Evolutionary conservation across 805 yeast genomes (phyloP).

Genomic region (Candida dajiaensis): DNA sequence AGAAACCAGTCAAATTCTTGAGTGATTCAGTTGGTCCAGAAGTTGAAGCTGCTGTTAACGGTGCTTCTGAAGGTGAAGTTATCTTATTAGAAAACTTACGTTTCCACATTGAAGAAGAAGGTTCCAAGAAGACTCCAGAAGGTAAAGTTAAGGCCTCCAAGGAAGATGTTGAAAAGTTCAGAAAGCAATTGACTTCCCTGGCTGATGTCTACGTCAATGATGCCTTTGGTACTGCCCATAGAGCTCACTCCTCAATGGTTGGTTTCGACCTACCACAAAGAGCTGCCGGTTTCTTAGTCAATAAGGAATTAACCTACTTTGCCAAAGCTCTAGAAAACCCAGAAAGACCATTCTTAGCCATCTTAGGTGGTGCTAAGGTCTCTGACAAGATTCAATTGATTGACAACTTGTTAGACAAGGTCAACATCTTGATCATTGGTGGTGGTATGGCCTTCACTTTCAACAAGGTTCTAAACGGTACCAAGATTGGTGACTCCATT

Average conservation of each 20-base stretch:
- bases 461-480: slow-evolving; percentile 84
- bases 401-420: slow-evolving; percentile 95
- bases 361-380: slow-evolving; percentile 99
- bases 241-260: slow-evolving; percentile 99
- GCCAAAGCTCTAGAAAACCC: slow-evolving; percentile 99
- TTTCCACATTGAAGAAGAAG: slow-evolving; percentile 98
- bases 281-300: slow-evolving; percentile 98
- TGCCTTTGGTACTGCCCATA: slow-evolving; percentile 99
- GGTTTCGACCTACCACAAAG: slow-evolving; percentile 93
- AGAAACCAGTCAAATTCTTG: slow-evolving; percentile 72
- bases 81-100: slow-evolving; percentile 95
- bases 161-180: slow-evolving; percentile 80
- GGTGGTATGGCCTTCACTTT: slow-evolving; percentile 99
- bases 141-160: slow-evolving; percentile 89
- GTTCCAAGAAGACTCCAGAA: slow-evolving; percentile 87
- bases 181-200: slow-evolving; percentile 81
- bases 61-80: slow-evolving; percentile 73
- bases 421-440: slow-evolving; percentile 88
- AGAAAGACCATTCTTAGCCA: slow-evolving; percentile 95
- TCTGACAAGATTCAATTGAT: slow-evolving; percentile 98
- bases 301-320: slow-evolving; percentile 94
- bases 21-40: slow-evolving; percentile 89
- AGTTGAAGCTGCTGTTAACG: slow-evolving; percentile 73
- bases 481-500: slow-evolving; percentile 87
- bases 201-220: slow-evolving; percentile 98